Conservation (phyloP, 768 basidiomycete species). For the Coprinellus aureogranulatus region DNA sequence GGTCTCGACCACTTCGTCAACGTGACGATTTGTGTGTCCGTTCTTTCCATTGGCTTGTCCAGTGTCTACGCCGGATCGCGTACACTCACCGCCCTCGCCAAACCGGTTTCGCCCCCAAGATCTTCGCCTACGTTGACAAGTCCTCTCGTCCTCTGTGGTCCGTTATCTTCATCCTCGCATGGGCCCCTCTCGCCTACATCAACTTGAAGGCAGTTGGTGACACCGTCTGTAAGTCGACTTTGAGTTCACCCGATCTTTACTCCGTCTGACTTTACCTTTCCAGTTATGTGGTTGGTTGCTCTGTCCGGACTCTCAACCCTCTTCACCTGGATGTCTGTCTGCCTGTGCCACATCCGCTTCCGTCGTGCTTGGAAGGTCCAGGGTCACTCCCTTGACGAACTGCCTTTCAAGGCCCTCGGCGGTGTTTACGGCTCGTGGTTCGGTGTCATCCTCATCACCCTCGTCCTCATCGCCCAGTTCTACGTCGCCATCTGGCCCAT, state of each 20-base stretch:
- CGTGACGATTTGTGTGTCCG: conserved; percentile 44
- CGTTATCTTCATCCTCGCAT: conserved; percentile 34
- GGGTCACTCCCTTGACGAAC: conserved; percentile 44
- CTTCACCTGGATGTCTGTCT: conserved; percentile 46
- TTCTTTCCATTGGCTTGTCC: conserved; percentile 45
- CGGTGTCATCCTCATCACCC: conserved; percentile 36
- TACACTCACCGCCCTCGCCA: conserved; percentile 44
- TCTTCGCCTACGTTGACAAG: conserved; percentile 47
- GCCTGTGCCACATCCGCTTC: conserved; percentile 49
- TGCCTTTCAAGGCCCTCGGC: conserved; percentile 43
- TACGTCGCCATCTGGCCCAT: conserved; percentile 44
- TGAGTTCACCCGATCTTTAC: not conserved
- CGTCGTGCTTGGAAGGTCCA: conserved; percentile 41
- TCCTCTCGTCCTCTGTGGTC: conserved; percentile 45
- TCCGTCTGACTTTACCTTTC: not conserved
- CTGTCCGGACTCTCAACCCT: conserved; percentile 47
- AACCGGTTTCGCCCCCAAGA: conserved; percentile 44
- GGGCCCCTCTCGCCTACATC: conserved; percentile 40
- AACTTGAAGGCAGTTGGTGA: conserved; percentile 33
- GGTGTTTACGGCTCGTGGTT: conserved; percentile 47
- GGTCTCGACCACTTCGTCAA: conserved; percentile 46
- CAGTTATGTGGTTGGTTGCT: conserved; percentile 44
- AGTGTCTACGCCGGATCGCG: conserved; percentile 46
- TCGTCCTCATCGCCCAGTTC: conserved; percentile 46
- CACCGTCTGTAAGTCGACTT: conserved; percentile 33